phyloP scores from a whole-genome alignment of 371 early-diverging fungal species.

The Saksenaea oblongispora region DNA sequence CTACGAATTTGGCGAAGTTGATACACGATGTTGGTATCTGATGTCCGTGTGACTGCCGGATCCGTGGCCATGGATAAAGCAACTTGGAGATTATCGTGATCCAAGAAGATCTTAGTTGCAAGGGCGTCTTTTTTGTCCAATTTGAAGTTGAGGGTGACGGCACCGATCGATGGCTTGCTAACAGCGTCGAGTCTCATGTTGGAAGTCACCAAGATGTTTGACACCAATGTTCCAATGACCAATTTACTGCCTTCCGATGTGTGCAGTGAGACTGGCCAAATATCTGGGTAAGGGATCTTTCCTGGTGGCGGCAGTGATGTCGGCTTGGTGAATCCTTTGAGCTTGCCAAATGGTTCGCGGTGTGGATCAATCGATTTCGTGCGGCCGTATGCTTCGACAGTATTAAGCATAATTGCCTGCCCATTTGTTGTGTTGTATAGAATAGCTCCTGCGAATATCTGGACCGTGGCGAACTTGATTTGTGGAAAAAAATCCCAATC shows the following conservation, averaged over 20 bases:
- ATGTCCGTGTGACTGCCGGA: neutral
- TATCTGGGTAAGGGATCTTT: conserved; percentile 1
- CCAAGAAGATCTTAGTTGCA: conserved; percentile 1
- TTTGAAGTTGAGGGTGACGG: neutral
- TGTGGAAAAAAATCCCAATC: conserved; percentile 13
- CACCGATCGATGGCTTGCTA: neutral
- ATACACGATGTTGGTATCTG: neutral
- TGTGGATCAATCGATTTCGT: conserved; percentile 15
- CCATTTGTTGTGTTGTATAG: conserved; percentile 13
- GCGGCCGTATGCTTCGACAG: conserved; percentile 30
- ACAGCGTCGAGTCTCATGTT: conserved; percentile 9
- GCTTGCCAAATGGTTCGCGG: conserved; percentile 13
- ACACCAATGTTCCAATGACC: conserved; percentile 16
- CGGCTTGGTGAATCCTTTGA: neutral
- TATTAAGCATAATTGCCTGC: conserved; percentile 22
- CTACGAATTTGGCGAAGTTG: conserved; percentile 11
- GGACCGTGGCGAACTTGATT: conserved; percentile 10
- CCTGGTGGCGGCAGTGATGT: conserved; percentile 16
- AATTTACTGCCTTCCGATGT: conserved; percentile 12
- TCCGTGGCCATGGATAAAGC: neutral
- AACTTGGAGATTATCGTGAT: neutral
- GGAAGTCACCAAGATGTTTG: conserved; percentile 17
- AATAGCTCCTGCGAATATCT: conserved; percentile 14
- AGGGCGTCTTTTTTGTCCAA: neutral
- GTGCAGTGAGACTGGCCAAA: conserved; percentile 15